These are phyloP conservation scores for Yamadazyma endophytica DNA, from an alignment of 805 yeast genomes.

Conservation along the genomic window DNA sequence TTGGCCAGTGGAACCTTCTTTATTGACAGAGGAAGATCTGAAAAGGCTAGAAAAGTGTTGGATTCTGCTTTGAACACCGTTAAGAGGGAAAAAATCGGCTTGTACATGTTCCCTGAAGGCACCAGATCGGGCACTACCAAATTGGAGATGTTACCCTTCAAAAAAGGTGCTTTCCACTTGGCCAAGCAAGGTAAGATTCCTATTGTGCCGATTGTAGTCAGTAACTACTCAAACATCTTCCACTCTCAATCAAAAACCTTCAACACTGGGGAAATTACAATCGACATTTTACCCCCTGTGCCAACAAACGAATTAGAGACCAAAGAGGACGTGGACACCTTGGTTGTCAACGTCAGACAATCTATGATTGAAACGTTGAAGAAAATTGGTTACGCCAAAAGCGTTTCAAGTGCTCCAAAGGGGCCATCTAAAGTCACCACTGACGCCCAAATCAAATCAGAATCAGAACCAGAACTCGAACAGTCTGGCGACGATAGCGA, in stretches of 20 bases:
- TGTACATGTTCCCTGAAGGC: conserved; percentile 96
- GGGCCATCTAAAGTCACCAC: background rate
- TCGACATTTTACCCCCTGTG: conserved; percentile 80
- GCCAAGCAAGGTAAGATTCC: conserved; percentile 93
- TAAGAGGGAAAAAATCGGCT: conserved; percentile 60
- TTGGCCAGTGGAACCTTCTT: conserved; percentile 84
- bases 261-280: conserved; percentile 68
- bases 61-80: conserved; percentile 62
- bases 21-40: conserved; percentile 75
- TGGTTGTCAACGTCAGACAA: conserved; percentile 53
- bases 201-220: conserved; percentile 80
- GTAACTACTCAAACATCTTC: conserved; percentile 77
- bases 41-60: conserved; percentile 71
- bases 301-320: conserved; percentile 60
- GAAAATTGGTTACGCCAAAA: conserved; percentile 40
- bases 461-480: conserved; percentile 8
- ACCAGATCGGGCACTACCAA: conserved; percentile 77
- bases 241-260: conserved; percentile 60
- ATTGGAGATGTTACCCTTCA: conserved; percentile 78
- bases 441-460: conserved; percentile 10
- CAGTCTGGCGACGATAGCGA: conserved; percentile 8
- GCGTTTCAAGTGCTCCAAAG: conserved; percentile 1
- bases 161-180: conserved; percentile 96
- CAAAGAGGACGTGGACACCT: conserved; percentile 63
- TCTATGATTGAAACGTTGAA: conserved; percentile 48